Conservation (phyloP, 148 eudicot genomes). For the Camellia granthamiana region DNA sequence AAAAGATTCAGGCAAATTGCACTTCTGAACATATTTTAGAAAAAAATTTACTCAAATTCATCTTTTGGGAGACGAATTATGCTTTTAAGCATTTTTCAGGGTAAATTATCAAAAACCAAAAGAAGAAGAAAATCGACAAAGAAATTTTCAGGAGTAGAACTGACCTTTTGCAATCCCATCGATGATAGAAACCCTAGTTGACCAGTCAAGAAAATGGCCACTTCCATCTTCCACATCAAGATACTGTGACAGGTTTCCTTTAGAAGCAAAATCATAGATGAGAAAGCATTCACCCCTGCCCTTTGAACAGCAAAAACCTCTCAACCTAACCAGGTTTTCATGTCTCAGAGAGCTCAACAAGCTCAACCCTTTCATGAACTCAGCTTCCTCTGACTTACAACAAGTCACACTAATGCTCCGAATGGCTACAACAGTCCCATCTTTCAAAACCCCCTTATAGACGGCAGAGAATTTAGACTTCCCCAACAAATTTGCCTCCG, state of each 20-base stretch:
- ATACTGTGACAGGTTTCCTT: slow-evolving; percentile 62
- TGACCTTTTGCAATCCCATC: slow-evolving; percentile 87
- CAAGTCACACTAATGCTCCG: slow-evolving; percentile 65
- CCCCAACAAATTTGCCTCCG: slow-evolving; percentile 66
- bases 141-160: not conserved
- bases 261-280: slow-evolving; percentile 69
- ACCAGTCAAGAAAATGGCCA: slow-evolving; percentile 60
- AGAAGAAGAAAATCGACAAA: not conserved
- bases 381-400: slow-evolving; percentile 79
- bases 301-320: slow-evolving; percentile 87
- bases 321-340: slow-evolving; percentile 64
- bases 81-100: no score
- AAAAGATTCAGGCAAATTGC: not conserved
- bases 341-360: slow-evolving; percentile 69
- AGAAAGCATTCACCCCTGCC: slow-evolving; percentile 92
- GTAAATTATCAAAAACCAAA: no score
- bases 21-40: no score
- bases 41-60: no score
- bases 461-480: slow-evolving; percentile 73
- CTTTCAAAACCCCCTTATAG: slow-evolving; percentile 74
- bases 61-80: no score
- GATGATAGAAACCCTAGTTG: slow-evolving; percentile 74
- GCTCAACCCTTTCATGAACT: slow-evolving; percentile 74
- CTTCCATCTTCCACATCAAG: slow-evolving; percentile 50
- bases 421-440: slow-evolving; percentile 72